Base-by-base conservation (phyloP, 129 eudicot species). In the Helichrysum umbraculigerum region DNA sequence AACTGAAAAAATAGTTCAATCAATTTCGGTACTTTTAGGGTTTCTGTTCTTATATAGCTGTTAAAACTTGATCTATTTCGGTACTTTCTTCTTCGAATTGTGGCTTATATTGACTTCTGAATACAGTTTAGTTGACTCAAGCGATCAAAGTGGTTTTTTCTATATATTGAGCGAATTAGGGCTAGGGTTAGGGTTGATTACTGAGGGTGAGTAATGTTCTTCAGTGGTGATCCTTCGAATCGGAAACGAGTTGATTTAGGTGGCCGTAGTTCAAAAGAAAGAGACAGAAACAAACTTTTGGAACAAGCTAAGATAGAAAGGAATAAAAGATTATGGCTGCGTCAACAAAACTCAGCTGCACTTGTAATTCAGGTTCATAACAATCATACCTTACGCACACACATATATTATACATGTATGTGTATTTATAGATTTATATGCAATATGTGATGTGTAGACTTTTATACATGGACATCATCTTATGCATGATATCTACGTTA, bases 161-260 rank as follows among this genome's bases (percentile, higher is more conserved):
- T 11, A 14, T 47, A 47, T 47, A 5, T 5, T 14, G 54, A 14
- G n/a, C 17, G 70, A 35, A 52, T 79, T 81, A 54, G 84, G 81
- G 66, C 34, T 30, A 47, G 16, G 52, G 54, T 11, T 47, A 12
- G 54, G 54, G 17, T 41, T 41, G 47, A 41, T 41, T 41, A 41
- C 12, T n/a, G 12, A 57, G 62, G 62, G 69, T 50, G 35, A 21
- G 81, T 28, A 28, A 94, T 94, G 98, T 94, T 84, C 74, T 94
- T 94, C 83, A 75, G 85, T n/a, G 98, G 98, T 22, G 98, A 94
- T 87, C 84, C 96, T 5, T 87, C 98, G 50, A 82, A 87, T 37
- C 74, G 91, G 79, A 93, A 91, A 67, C 89, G 97, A 54, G 98
- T 94, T 30, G 96, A 94, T 94, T 88, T 94, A 78, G 98, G 98